Evolutionary conservation across 2,329 filamentous ascomycete genomes (phyloP), one percentile per base, ranked within the genome.

Genomic region (Falciphora oryzae): DNA sequence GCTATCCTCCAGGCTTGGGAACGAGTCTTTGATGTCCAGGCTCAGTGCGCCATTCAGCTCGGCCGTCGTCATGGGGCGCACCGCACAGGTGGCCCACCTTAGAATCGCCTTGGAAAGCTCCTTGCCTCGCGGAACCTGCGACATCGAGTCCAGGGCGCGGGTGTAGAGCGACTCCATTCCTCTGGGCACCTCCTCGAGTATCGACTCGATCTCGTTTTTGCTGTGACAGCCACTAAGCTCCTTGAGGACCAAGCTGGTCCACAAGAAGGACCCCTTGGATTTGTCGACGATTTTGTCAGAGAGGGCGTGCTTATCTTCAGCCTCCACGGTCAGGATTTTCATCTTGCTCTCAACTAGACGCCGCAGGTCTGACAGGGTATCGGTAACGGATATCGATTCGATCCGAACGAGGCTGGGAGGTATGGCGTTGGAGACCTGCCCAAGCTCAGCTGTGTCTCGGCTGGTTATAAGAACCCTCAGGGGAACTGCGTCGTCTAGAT

Each of bases 231-330:
- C 64, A 10, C 60, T 14, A 2, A 77, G 68, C 64, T 76, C 72
- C 18, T 73, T 67, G 3, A 78, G 69, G 1, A 77, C 73, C 50
- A 77, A 63, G 16, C 66, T 68, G 14, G 71, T 74, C 76, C 75
- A 78, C 31, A 77, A 66, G 65, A 79, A 77, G 25, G 70, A 76
- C 2, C 74, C 75, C 35, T 69, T 70, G 8, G 76, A 75, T 62
- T 76, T 78, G 22, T 70, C 65, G 27, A 78, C 62, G 16, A 79
- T 75, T 61, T 67, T 72, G 29, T 72, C 66, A 1, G 69, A 68
- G n/a, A 32, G n/a, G 35, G 27, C 35, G 29, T 69, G 69, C 50
- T 71, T 64, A 2, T 74, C 65, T 6, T 68, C 66, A 28, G 57
- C 63, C 4, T 65, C 65, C 5, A 64, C 58, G 28, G 59, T 56